Evolutionary conservation across 2,329 filamentous ascomycete species (phyloP), one percentile per base, ranked within the genome.

Genomic region (Dichotomopilus funicola): DNA sequence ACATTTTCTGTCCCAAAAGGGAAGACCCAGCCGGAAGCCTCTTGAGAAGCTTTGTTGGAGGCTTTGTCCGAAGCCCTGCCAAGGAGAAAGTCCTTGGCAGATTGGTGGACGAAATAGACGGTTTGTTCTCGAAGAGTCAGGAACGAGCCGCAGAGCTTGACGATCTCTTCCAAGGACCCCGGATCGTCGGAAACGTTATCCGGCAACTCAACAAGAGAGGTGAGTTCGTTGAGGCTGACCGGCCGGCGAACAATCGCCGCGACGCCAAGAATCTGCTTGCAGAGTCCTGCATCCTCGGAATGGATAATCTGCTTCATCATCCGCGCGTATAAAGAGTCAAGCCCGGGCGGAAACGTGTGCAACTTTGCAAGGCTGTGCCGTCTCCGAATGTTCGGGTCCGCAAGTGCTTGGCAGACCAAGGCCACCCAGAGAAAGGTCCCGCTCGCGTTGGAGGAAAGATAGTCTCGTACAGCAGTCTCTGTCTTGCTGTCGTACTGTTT

Each of bases 381-480:
- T 7, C 65, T 49, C 49, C 59, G 56, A 12, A 43, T 38, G 6
- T 56, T 11, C 4, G 61, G 51, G 1, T 64, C 53, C 34, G 48
- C 53, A 7, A 74, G 68, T 7, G 65, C 56, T 59, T 71, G 54
- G 54, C 64, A 72, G 8, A 40, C 37, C 37, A 40, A 12, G 13
- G 72, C 68, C 27, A 74, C 73, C 73, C 72, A 76, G 35, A 77
- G 70, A 51, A 75, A 75, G 0, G 73, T 77, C n/a, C 63, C 68
- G 33, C 70, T 56, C 27, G 49, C 41, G 41, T 75, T 70, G 12
- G 43, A 51, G 0, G 37, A 38, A 7, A 72, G 53, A 57, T 69
- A 52, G n/a, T 55, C 11, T 7, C 57, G 47, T 9, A 70, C 59
- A 10, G 44, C 48, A 6, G 60, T 34, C 49, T 54, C 37, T 6